Conservation (phyloP, 768 basidiomycete genomes). For the Pisolithus albus region DNA sequence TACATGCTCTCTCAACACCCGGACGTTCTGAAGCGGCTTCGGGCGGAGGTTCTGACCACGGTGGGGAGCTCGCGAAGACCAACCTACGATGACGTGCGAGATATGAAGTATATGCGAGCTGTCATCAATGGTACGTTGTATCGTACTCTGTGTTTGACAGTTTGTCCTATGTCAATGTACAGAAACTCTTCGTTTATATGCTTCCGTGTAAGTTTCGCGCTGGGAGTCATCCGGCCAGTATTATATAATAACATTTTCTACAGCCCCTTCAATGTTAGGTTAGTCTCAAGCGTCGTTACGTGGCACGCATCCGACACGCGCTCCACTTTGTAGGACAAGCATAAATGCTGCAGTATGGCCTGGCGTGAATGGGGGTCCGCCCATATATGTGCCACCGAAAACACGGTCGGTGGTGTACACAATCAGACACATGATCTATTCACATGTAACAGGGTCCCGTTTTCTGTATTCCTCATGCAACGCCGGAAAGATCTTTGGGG, state of each 20-base stretch:
- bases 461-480: slow-evolving; percentile 53
- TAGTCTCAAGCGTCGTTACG: not conserved
- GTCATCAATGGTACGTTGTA: slow-evolving; percentile 21
- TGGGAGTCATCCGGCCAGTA: not conserved
- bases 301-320: not conserved
- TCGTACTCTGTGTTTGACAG: not conserved
- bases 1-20: no score
- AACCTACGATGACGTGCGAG: slow-evolving; percentile 6
- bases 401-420: slow-evolving; percentile 15
- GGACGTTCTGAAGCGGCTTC: slow-evolving; percentile 9
- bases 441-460: slow-evolving; percentile 29
- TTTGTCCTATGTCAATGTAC: not conserved
- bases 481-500: slow-evolving; percentile 60
- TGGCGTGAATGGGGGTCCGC: slow-evolving; percentile 16
- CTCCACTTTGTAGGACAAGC: slow-evolving; percentile 14
- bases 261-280: slow-evolving; percentile 24
- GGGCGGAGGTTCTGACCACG: slow-evolving; percentile 23
- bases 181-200: slow-evolving; percentile 26
- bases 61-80: slow-evolving; percentile 23
- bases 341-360: slow-evolving; percentile 19
- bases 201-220: slow-evolving; percentile 23
- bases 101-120: no score
- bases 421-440: not conserved
- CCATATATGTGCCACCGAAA: slow-evolving; percentile 20
- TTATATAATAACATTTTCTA: not conserved